Evolutionary conservation across 2,329 filamentous ascomycete genomes (phyloP), one percentile per base, ranked within the genome.

Genomic region (Zymoseptoria passerinii): DNA sequence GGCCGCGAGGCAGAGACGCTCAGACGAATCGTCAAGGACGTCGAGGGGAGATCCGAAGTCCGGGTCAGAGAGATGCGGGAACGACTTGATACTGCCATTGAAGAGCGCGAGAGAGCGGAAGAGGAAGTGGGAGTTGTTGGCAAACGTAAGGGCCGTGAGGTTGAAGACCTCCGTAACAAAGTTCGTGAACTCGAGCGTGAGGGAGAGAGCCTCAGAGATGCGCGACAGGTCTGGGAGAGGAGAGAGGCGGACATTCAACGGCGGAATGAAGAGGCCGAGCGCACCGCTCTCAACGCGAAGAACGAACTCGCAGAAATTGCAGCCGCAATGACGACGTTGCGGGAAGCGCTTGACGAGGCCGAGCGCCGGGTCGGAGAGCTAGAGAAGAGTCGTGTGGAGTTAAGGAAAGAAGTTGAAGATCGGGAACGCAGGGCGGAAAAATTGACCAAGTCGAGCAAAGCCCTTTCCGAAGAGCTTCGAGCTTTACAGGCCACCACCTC

Each of bases 1-100:
- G 92, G 90, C 3, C 84, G 94, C 50, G 94, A 99, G 74, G 89
- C 86, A 27, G 92, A 97, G 76, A 96, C 90, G 0, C 97, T 99
- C 92, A 85, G 94, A 35, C 81, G 91, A 53, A 80, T 97, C 60
- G 78, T 99, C 10, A 86, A 87, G 16, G 92, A 97, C 64, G 89
- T 92, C 8, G 90, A 97, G 71, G 84, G 88, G 60, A 82, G 89
- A 8, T 86, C 92, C 1, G 92, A 97, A 64, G 79, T 79, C 60
- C 89, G 90, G 68, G 83, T 95, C 18, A 85, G 90, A 28, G 92
- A 97, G 64, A 94, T 96, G 85, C 87, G 90, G 56, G 85, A 90
- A 58, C 85, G 88, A 1, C 87, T 97, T 81, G 92, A 97, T 68
- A 80, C 89, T 1, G 92, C 92, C 0, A 82, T 95, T n/a, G 92